Percentiles rank a stretch among this genome's conserved stretches.
Conservation (phyloP, 257 asterid genomes). For the Plantago major region DNA sequence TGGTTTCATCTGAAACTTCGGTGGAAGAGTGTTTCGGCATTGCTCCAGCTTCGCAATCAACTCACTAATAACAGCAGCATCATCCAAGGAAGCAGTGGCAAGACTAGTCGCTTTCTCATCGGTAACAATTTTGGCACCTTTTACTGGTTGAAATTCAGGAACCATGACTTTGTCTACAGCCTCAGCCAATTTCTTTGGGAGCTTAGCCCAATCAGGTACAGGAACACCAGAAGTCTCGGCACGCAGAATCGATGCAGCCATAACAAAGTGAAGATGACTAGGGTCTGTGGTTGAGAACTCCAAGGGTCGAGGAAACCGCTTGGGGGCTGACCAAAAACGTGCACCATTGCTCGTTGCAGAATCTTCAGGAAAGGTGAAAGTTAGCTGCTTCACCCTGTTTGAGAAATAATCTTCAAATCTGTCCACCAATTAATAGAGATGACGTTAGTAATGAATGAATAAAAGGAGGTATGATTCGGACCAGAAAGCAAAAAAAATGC, state of each 20-base stretch:
- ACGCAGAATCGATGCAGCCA: conserved; percentile 73
- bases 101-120: conserved; percentile 89
- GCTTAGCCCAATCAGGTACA: conserved; percentile 78
- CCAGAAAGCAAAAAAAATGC: background rate
- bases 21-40: conserved; percentile 40
- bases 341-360: conserved; percentile 83
- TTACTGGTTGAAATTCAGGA: conserved; percentile 67
- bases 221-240: conserved; percentile 83
- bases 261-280: conserved; percentile 80
- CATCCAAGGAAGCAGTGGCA: conserved; percentile 73
- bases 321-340: conserved; percentile 96
- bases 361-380: conserved; percentile 85
- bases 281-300: conserved; percentile 59
- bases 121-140: conserved; percentile 70
- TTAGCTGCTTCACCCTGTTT: conserved; percentile 76
- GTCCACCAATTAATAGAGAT: conserved; percentile 15
- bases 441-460: conserved; percentile 20
- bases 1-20: conserved; percentile 76
- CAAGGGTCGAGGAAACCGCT: conserved; percentile 79
- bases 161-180: conserved; percentile 56
- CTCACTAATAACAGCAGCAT: conserved; percentile 65
- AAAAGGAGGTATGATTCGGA: conserved; percentile 1
- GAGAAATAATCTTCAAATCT: conserved; percentile 91
- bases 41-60: conserved; percentile 66
- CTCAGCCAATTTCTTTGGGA: conserved; percentile 63